Conservation (phyloP, 2,329 filamentous ascomycete species). For the Juglanconis oblonga region DNA sequence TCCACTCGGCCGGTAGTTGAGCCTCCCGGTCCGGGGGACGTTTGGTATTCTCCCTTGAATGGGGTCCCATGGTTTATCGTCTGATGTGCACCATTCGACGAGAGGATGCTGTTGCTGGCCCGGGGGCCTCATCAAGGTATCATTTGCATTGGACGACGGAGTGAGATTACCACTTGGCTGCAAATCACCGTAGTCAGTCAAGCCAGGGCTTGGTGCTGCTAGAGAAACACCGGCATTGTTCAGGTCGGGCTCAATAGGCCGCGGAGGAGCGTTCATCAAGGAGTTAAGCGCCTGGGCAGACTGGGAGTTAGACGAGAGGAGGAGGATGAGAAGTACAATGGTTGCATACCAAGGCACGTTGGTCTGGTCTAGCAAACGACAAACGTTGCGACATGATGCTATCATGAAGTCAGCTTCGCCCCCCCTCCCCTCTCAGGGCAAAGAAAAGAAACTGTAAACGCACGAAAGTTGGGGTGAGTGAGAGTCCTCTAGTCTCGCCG, state of each 20-base stretch:
- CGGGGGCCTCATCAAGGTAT: constrained; percentile 1
- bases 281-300: constrained; percentile 21
- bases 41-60: constrained; percentile 1
- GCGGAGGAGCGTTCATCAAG: constrained; percentile 21
- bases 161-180: neutral
- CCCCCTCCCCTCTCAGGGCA: neutral
- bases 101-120: neutral
- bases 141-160: neutral
- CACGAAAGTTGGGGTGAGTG: neutral
- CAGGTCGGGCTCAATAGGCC: constrained; percentile 21
- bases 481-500: neutral
- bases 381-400: constrained; percentile 11
- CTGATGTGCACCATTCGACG: constrained; percentile 2
- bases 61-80: constrained; percentile 14
- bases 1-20: neutral
- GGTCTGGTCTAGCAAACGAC: constrained; percentile 1
- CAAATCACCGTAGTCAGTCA: constrained; percentile 11
- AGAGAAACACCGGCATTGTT: constrained; percentile 17
- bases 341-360: constrained; percentile 12
- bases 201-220: neutral
- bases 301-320: constrained; percentile 9
- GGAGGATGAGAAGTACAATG: constrained; percentile 11
- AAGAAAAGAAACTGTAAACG: neutral
- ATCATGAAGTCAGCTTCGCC: neutral
- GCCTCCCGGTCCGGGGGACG: neutral